These are phyloP conservation scores for Debaryomyces prosopidis DNA, from an alignment of 805 yeast species.

Conservation along the genomic window DNA sequence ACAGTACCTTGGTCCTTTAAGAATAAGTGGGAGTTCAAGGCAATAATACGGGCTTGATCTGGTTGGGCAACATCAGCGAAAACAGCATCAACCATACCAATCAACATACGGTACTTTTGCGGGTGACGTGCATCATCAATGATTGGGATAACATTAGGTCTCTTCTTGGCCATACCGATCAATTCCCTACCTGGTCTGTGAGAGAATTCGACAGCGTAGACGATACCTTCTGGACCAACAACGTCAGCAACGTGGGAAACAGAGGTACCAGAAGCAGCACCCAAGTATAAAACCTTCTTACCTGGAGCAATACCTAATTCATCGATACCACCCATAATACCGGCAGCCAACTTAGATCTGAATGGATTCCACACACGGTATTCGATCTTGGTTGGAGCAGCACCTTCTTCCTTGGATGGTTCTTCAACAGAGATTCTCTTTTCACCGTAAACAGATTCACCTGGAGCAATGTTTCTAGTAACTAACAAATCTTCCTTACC, in stretches of 20 bases:
- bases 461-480: conserved; percentile 96
- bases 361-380: conserved; percentile 99
- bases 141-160: conserved; percentile 98
- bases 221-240: conserved; percentile 99
- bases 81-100: conserved; percentile 98
- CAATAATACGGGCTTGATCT: conserved; percentile 99
- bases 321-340: conserved; percentile 99
- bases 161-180: conserved; percentile 99
- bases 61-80: conserved; percentile 99
- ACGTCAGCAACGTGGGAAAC: conserved; percentile 98
- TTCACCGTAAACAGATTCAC: conserved; percentile 98
- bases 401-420: conserved; percentile 85
- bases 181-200: conserved; percentile 99
- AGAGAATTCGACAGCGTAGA: conserved; percentile 98
- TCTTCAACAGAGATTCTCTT: conserved; percentile 93
- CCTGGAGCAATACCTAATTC: conserved; percentile 98
- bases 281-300: conserved; percentile 92
- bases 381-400: conserved; percentile 90
- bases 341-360: conserved; percentile 99
- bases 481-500: conserved; percentile 98
- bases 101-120: conserved; percentile 98
- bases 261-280: conserved; percentile 99
- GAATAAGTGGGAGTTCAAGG: conserved; percentile 96
- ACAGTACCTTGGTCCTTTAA: conserved; percentile 98
- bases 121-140: conserved; percentile 99